A percentile compares a stretch with the other conserved stretches of the same genome.
Evolutionary conservation across 192 early-diverging fungal species (phyloP).

Genomic region (Chytriomyces sp.): DNA sequence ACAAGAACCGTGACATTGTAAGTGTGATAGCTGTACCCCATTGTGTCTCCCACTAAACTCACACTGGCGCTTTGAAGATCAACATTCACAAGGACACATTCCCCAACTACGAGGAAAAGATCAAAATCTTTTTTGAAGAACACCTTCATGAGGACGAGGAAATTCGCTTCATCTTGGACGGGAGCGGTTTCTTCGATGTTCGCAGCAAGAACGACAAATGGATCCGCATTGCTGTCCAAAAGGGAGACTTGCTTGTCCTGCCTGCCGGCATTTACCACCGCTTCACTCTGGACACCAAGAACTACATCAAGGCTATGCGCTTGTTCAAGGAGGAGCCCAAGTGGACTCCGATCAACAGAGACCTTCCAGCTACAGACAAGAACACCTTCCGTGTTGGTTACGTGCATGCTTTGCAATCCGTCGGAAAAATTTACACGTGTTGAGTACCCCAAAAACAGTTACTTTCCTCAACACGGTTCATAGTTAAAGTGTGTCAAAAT

Average conservation of each 20-base stretch:
- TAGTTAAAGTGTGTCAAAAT: conserved; percentile 55
- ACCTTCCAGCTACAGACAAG: conserved; percentile 17
- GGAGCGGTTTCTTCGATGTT: conserved; percentile 90
- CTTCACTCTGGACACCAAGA: conserved; percentile 87
- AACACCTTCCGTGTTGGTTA: conserved; percentile 32
- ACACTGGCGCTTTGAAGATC: conserved; percentile 60
- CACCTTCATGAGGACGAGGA: conserved; percentile 73
- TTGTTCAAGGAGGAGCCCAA: conserved; percentile 49
- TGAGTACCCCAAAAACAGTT: conserved; percentile 61
- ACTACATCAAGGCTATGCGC: conserved; percentile 90
- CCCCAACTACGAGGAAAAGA: conserved; percentile 88
- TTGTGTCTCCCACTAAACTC: not conserved
- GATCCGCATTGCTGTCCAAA: conserved; percentile 82
- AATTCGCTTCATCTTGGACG: conserved; percentile 90
- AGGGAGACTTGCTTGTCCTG: conserved; percentile 86
- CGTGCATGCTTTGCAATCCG: conserved; percentile 12
- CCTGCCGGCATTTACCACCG: conserved; percentile 97
- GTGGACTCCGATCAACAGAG: conserved; percentile 39
- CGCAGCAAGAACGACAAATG: conserved; percentile 68
- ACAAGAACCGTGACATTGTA: conserved; percentile 91
- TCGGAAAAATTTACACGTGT: conserved; percentile 35
- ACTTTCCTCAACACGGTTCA: conserved; percentile 78
- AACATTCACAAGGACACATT: conserved; percentile 79
- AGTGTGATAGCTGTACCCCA: not conserved
- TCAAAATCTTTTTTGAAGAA: conserved; percentile 93